Conservation (phyloP, 2,329 filamentous ascomycete genomes). For the Beauveria rudraprayagi region DNA sequence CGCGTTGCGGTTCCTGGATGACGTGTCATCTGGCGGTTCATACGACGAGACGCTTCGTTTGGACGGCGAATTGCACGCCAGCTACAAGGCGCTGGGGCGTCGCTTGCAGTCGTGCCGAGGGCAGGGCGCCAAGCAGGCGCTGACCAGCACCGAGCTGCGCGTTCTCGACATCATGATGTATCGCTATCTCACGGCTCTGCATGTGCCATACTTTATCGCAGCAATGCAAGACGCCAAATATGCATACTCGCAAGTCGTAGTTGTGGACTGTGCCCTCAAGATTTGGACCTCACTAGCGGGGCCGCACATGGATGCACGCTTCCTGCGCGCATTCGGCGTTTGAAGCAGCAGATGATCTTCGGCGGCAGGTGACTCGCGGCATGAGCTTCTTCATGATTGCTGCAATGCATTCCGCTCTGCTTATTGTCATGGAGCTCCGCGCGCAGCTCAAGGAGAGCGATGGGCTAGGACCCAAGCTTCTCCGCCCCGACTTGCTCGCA, state of each 20-base stretch:
- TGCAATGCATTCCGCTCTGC: slow-evolving; percentile 26
- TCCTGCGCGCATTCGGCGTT: not conserved
- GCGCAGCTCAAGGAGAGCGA: slow-evolving; percentile 33
- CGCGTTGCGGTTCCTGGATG: slow-evolving; percentile 35
- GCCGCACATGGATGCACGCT: slow-evolving; percentile 19
- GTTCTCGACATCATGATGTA: slow-evolving; percentile 43
- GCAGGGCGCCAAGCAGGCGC: slow-evolving; percentile 14
- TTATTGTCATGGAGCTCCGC: slow-evolving; percentile 33
- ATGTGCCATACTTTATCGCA: slow-evolving; percentile 41
- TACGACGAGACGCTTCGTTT: slow-evolving; percentile 39
- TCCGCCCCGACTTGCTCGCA: slow-evolving; percentile 33
- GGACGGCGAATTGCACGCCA: slow-evolving; percentile 31
- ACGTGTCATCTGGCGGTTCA: slow-evolving; percentile 25
- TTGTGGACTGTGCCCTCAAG: slow-evolving; percentile 39
- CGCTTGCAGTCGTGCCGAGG: slow-evolving; percentile 22
- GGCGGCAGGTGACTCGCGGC: slow-evolving; percentile 29
- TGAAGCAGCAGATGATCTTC: not conserved
- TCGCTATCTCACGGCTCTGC: slow-evolving; percentile 47
- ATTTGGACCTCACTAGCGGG: slow-evolving; percentile 30
- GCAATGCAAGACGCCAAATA: slow-evolving; percentile 35
- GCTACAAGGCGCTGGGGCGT: slow-evolving; percentile 33
- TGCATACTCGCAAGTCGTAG: slow-evolving; percentile 41
- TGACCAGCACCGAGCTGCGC: slow-evolving; percentile 32
- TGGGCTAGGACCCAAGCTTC: slow-evolving; percentile 24
- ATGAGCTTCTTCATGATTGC: slow-evolving; percentile 33